Evolutionary conservation across 2,329 filamentous ascomycete species (phyloP), one percentile per base, ranked within the genome.

Genomic region (Stagonosporopsis vannaccii): DNA sequence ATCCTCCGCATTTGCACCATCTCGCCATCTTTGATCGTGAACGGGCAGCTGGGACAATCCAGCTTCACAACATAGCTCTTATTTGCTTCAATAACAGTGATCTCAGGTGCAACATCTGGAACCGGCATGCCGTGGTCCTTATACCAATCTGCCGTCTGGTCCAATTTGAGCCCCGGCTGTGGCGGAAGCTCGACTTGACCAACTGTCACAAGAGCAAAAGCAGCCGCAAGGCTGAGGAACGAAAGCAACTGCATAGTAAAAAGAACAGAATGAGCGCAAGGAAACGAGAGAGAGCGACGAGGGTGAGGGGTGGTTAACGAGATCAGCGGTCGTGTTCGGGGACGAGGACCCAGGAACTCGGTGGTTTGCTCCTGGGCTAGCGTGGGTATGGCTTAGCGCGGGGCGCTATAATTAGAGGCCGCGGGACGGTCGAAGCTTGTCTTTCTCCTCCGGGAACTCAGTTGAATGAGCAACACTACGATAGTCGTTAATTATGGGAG

Each of bases 1-100:
- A 61, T 62, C 33, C 68, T 48, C 32, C 61, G 56, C 68, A 64
- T 69, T 30, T 28, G 46, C 37, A 6, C 48, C 39, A 42, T 56
- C 8, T 46, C n/a, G 9, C 28, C 35, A 11, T 57, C 42, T 20
- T 61, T 54, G 9, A 63, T 54, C 1, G 58, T 58, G 51, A 70
- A 68, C 9, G 69, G 68, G 54, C 69, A 74, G 6, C 58, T 68
- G 0, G 64, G 26, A 40, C 70, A 74, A 12, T 67, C 68, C 17
- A 73, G 47, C 51, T 73, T 71, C 26, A 71, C 68, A 4, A 67
- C 44, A 45, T 70, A 73, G 35, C 59, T 67, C 33, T 62, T 67
- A 32, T 68, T 62, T 13, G 42, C 26, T 23, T 66, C 56, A 13
- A 67, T 51, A 9, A 60, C 58, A 1, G 63, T 67, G 35, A 72